Conservation (phyloP, 371 early-diverging fungal species). For the Umbelopsis sp. region DNA sequence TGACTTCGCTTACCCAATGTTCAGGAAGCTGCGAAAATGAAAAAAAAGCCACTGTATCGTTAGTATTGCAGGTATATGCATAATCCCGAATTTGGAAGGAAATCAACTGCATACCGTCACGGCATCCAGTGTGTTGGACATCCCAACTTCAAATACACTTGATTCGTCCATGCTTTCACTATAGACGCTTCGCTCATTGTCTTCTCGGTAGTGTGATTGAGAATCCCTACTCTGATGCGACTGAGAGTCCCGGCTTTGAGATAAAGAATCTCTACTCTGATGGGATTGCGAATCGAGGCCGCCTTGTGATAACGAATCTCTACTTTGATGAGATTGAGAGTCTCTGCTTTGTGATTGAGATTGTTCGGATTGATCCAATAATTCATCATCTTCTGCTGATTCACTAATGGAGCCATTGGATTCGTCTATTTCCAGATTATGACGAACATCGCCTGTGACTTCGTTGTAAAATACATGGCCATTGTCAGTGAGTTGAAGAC, state of each 20-base stretch:
- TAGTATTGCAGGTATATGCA: background rate
- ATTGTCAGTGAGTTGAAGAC: slow-evolving; percentile 33
- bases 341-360: too few species aligned
- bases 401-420: background rate
- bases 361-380: background rate
- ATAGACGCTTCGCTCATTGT: background rate
- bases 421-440: slow-evolving; percentile 10
- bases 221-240: too few species aligned
- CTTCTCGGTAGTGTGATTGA: background rate
- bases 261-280: too few species aligned
- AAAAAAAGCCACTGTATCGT: background rate
- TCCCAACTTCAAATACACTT: background rate
- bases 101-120: background rate
- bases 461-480: slow-evolving; percentile 22
- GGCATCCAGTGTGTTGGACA: background rate
- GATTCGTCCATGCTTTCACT: slow-evolving; percentile 8
- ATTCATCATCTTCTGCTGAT: slow-evolving; percentile 8
- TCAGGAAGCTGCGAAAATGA: background rate
- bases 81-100: background rate
- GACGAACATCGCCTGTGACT: slow-evolving; percentile 4
- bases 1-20: slow-evolving; percentile 2
- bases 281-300: too few species aligned
- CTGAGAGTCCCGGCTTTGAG: too few species aligned
- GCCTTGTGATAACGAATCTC: too few species aligned
- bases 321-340: too few species aligned